Percentiles rank a stretch among this genome's conserved stretches.
Evolutionary conservation across 306 rosid genomes (phyloP).

Genomic region (Luffa acutangula): DNA sequence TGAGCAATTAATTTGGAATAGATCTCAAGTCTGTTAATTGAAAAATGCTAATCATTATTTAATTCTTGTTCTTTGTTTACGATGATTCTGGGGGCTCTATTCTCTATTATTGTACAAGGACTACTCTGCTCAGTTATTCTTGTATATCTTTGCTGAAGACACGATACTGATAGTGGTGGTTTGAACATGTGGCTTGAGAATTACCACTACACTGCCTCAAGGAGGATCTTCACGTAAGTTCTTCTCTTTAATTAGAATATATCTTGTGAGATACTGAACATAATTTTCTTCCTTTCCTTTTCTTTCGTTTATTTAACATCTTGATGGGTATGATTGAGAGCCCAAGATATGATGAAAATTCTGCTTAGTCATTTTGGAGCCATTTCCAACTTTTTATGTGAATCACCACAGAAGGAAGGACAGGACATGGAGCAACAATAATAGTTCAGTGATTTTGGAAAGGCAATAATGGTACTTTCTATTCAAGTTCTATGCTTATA

Average conservation of each 20-base stretch:
- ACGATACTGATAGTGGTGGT: neutral
- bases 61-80: neutral
- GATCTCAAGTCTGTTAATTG: conserved; percentile 11
- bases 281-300: neutral
- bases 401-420: neutral
- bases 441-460: neutral
- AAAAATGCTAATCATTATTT: neutral
- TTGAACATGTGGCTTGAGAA: neutral
- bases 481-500: neutral
- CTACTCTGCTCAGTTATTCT: neutral
- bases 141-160: neutral
- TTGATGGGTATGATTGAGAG: neutral
- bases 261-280: neutral
- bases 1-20: conserved; percentile 19
- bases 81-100: neutral
- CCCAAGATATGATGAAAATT: neutral
- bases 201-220: neutral
- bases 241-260: neutral
- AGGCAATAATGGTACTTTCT: neutral
- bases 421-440: neutral
- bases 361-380: neutral
- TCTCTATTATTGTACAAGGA: conserved; percentile 1
- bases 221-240: conserved; percentile 3
- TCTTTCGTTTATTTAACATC: neutral
- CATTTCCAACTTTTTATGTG: neutral